Evolutionary conservation across 768 basidiomycete genomes (phyloP), one percentile per base, ranked within the genome.

Genomic region (Pleurotus cornucopiae): DNA sequence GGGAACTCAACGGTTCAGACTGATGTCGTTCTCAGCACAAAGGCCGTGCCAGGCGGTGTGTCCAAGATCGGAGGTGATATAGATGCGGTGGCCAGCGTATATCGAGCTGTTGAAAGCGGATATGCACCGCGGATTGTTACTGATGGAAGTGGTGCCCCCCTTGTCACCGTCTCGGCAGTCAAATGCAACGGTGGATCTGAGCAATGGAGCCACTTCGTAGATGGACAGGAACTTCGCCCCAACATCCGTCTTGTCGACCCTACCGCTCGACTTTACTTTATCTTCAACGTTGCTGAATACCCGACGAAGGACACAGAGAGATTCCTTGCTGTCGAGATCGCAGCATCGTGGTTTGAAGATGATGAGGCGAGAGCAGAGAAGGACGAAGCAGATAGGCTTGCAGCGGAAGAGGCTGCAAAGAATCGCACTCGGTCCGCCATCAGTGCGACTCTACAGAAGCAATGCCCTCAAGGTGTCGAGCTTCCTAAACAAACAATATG

Each of bases 1-100:
- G 64, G 62, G 9, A 60, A 63, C 46, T 58, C 64, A 6, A 61
- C 64, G 13, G 30, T 66, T 49, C 64, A 66, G 55, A 63, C 64
- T 9, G 64, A 66, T 52, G 43, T 57, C 37, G 37, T 64, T 46
- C 58, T 64, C 41, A 58, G 58, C 1, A 25, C 58, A 6, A 46
- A 46, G n/a, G 9, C 13, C 37, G 53, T 54, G 14, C 55, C 44
- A 37, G 21, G 2, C 18, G 61, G 59, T 2, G 43, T 63, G 26
- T 18, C 49, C 20, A 45, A 44, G 9, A 39, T 54, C 40, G 41
- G 41, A n/a, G 20, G 13, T 6, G 48, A 49, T 23, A 16, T 20
- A 12, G 46, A 47, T 20, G 20, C 14, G 11, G 9, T 14, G 25
- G 14, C 11, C 11, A 25, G 23, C 7, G 48, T 49, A 25, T 62